Evolutionary conservation across 495 filamentous ascomycete species (phyloP), one percentile per base, ranked within the genome.

Genomic region (Lindgomyces ingoldianus): DNA sequence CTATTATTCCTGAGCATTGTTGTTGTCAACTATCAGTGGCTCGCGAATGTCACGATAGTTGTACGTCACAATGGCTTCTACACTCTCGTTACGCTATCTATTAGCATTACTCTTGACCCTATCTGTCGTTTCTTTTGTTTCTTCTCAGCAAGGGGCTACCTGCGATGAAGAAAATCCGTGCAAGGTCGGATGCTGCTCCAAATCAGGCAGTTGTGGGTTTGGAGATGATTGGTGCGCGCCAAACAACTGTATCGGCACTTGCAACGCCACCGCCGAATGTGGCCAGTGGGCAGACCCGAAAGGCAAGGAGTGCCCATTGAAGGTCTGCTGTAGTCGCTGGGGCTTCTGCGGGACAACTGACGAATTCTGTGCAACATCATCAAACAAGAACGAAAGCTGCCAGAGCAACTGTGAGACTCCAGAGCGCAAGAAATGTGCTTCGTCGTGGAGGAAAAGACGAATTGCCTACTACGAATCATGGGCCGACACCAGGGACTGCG

Each of bases 251-350:
- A 19, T 22, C 4, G n/a, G 18, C 12, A 50, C n/a, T 8, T 50
- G 47, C 19, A 50, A 50, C 14, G 47, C 47, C 2, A 50, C n/a
- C 14, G 47, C 47, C 11, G 47, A 50, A 50, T 50, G 47, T 26
- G 47, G 47, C 4, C 2, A 8, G 4, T 4, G 25, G 11, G 47
- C 47, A 6, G 18, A 11, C 21, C 2, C 47, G 14, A 11, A 8
- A 11, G 22, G 25, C 21, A 14, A 14, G 18, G 47, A 50, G 19
- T 50, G 47, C 25, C 47, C 47, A 2, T 26, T 50, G 4, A 50
- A 50, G 19, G 47, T 50, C 19, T 50, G 47, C 14, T 50, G 47
- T 22, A 26, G 47, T 11, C 21, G 25, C 11, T 25, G 25, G 9
- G 47, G 47, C 12, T 50, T 3, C 22, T 50, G 47, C 14, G 47